These are phyloP conservation scores for Nectriaceae sp. DNA, from an alignment of 2,329 filamentous ascomycete species.

Conservation along the genomic window DNA sequence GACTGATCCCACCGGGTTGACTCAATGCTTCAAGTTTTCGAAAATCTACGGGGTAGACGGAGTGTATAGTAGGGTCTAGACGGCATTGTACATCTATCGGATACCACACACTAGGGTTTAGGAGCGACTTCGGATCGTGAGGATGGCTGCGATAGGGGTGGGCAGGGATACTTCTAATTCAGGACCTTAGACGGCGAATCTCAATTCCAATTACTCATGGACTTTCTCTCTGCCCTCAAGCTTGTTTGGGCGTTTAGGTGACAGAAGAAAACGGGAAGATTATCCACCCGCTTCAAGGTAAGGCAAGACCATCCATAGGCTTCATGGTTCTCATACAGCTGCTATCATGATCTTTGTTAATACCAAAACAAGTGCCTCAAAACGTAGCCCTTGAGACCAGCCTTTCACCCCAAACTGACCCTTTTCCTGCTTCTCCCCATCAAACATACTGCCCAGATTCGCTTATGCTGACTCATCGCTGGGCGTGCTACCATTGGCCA, in stretches of 20 bases:
- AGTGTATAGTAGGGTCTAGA: constrained; percentile 28
- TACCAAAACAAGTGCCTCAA: no score
- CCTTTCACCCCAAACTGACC: no score
- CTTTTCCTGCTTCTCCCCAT: no score
- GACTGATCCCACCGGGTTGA: constrained; percentile 13
- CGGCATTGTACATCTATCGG: constrained; percentile 31
- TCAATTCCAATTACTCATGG: constrained; percentile 18
- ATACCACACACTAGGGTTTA: constrained; percentile 20
- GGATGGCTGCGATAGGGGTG: constrained; percentile 7
- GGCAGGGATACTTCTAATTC: constrained; percentile 9
- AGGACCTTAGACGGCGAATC: constrained; percentile 24
- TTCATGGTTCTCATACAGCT: no score
- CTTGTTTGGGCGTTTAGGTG: no score
- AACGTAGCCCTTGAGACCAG: no score
- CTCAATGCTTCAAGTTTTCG: constrained; percentile 7
- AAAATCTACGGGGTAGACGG: constrained; percentile 9
- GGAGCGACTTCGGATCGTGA: constrained; percentile 12
- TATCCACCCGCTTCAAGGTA: no score
- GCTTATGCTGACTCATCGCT: no score
- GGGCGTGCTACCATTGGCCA: constrained; percentile 25
- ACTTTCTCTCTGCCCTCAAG: constrained; percentile 4
- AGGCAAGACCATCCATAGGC: no score
- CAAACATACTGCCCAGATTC: no score
- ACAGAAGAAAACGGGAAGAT: no score
- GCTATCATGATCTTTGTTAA: no score